Base-by-base conservation (phyloP, 2,329 filamentous ascomycete genomes). In the Verticillium zaregamsianum region DNA sequence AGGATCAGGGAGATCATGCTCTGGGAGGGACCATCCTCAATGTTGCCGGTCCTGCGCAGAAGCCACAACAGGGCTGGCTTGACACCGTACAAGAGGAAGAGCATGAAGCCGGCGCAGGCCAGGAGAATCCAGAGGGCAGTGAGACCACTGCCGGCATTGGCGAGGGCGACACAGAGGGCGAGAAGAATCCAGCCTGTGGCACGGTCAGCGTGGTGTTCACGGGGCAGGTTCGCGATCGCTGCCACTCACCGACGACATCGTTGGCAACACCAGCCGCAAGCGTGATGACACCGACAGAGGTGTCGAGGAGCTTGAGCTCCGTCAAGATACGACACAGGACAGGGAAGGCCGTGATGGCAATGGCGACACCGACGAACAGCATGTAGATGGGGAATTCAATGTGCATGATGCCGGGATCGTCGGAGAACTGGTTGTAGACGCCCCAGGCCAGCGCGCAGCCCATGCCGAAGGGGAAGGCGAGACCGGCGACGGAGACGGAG, bases 301-400 rank as follows among this genome's bases (percentile, higher is more conserved):
- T 95, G 60, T 85, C 79, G 6, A 98, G 86, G 58, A 98, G 81
- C 69, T 97, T 95, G 58, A 97, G 81, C 75, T 97, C 93, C 0
- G 92, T 94, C 66, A 98, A 79, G 67, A 98, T 98, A 73, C 94
- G 91, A 71, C 94, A 97, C 11, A 98, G 84, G 0, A 97, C 94
- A 0, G 94, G 94, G 69, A 98, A 89, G 8, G 86, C 90, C 32
- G 94, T 97, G 68, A 97, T 98, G 32, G 93, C 91, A 74, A 97
- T 89, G 1, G 94, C 94, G 59, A 96, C 93, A 74, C 93, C 94
- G 66, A 97, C 91, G 72, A 98, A 98, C 40, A 84, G 76, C 63
- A 80, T 80, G 58, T 92, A 86, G 12, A 81, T 77, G 58, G 80
- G 81, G 63, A 86, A 86, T 20, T 73, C 69, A 61, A 85, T 79